A percentile compares a stretch with the other conserved stretches of the same genome.
These are phyloP conservation scores for Flaveria robusta DNA, from an alignment of 129 eudicot genomes.

Conservation along the genomic window DNA sequence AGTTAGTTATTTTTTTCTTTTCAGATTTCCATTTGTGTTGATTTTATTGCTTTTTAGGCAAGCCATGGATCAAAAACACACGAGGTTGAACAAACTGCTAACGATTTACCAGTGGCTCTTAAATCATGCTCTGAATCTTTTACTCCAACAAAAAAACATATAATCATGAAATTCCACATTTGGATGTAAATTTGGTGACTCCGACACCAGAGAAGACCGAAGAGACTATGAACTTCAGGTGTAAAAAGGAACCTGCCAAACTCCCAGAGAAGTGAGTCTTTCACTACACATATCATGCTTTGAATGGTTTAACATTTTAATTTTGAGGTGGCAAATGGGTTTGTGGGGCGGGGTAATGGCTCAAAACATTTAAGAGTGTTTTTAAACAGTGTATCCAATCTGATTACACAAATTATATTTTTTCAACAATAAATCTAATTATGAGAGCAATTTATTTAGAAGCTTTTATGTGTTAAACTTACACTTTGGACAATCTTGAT, in stretches of 20 bases:
- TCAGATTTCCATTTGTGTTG: slow-evolving; percentile 3
- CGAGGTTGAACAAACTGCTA: slow-evolving; percentile 24
- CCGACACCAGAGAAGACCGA: slow-evolving; percentile 61
- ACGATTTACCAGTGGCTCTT: slow-evolving; percentile 12
- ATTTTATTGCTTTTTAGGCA: slow-evolving; percentile 7
- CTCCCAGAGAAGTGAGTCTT: slow-evolving; percentile 71
- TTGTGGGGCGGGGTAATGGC: neutral
- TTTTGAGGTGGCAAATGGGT: neutral
- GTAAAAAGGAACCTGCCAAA: slow-evolving; percentile 42
- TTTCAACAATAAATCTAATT: neutral
- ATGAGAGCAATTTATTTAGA: neutral
- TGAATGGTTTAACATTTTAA: neutral
- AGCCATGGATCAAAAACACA: slow-evolving; percentile 36
- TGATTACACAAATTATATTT: neutral
- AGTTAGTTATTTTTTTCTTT: slow-evolving; percentile 7
- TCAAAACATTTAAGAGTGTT: neutral
- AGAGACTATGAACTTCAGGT: slow-evolving; percentile 40
- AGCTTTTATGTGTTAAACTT: neutral
- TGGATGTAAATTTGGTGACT: slow-evolving; percentile 40
- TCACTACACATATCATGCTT: neutral
- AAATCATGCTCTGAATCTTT: slow-evolving; percentile 35
- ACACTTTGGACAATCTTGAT: neutral
- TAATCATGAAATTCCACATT: slow-evolving; percentile 25
- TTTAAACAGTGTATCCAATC: neutral
- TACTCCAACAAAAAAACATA: slow-evolving; percentile 28